Percentiles rank a stretch among this genome's conserved stretches.
These are phyloP conservation scores for Sclerotinia minor DNA, from an alignment of 2,329 filamentous ascomycete species.

Conservation along the genomic window DNA sequence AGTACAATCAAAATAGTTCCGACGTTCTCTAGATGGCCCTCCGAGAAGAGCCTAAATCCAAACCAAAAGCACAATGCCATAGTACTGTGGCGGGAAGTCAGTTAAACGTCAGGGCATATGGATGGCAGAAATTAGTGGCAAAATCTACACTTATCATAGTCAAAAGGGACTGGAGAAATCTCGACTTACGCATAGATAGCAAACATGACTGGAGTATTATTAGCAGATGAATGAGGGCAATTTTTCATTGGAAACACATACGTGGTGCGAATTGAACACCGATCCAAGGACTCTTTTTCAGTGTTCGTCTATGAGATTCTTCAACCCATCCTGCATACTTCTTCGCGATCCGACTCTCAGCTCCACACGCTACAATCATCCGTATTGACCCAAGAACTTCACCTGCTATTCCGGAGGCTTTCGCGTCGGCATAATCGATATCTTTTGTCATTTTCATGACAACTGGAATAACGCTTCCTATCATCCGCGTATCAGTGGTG, in stretches of 20 bases:
- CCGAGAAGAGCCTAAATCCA: slow-evolving; percentile 49
- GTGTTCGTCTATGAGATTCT: slow-evolving; percentile 53
- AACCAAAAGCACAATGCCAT: slow-evolving; percentile 65
- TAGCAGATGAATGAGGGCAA: slow-evolving; percentile 1
- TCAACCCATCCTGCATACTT: slow-evolving; percentile 57
- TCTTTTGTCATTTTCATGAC: slow-evolving; percentile 53
- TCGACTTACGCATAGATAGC: slow-evolving; percentile 38
- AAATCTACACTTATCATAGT: not conserved
- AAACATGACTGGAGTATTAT: slow-evolving; percentile 42
- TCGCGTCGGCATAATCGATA: slow-evolving; percentile 53
- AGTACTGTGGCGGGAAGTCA: slow-evolving; percentile 41
- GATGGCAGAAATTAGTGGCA: not conserved
- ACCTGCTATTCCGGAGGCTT: slow-evolving; percentile 59
- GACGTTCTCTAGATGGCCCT: slow-evolving; percentile 50
- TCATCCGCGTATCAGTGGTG: not conserved
- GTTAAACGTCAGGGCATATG: not conserved
- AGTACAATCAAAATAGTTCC: slow-evolving; percentile 53
- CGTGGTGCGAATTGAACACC: slow-evolving; percentile 53
- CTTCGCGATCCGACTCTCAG: slow-evolving; percentile 54
- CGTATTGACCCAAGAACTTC: slow-evolving; percentile 60
- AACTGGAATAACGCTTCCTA: slow-evolving; percentile 51
- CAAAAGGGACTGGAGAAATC: not conserved
- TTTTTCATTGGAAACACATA: slow-evolving; percentile 23
- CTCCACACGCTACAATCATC: slow-evolving; percentile 64
- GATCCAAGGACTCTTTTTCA: slow-evolving; percentile 52